Base-by-base conservation (phyloP, 495 filamentous ascomycete species). In the Talaromyces liani region DNA sequence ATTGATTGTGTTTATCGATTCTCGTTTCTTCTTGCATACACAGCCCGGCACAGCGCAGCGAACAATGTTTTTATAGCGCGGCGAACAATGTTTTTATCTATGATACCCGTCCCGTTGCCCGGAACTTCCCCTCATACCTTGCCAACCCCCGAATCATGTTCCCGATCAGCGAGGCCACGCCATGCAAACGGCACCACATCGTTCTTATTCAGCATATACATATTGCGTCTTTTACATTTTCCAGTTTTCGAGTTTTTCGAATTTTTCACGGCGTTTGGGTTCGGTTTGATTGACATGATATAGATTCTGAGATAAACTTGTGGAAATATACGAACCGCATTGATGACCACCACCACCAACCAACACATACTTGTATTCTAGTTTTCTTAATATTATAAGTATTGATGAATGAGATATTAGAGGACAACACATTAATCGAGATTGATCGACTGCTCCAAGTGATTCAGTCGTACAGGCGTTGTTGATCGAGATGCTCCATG, bases 21-120 rank as follows among this genome's bases (percentile, higher is more conserved):
- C 47, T 51, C 6, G 2, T 62, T 45, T 45, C 33, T 41, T 65
- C 29, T 55, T 59, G 24, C 63, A 64, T 67, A 60, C 69, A 61
- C 61, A 65, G 63, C 67, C 60, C 67, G 24, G 55, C 55, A 62
- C 60, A 45, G 59, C 59, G 59, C 41, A 53, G 45, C 56, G 45
- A 62, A 54, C 45, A 20, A 8, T 45, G n/a, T 51, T 53, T 62
- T 53, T 33, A 33, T 49, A 45, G 59, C 59, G 59, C 41, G 36
- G 45, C 56, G 45, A 62, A 54, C 45, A 20, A 8, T 45, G n/a
- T 51, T 53, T 62, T 53, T 33, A 33, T 49, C 14, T 8, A 47
- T 62, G 60, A 62, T 62, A 62, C 60, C 60, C 60, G 45, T 34
- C 47, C 47, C 60, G 53, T 56, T 29, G 22, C 53, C 22, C 27